Evolutionary conservation across 2,329 filamentous ascomycete genomes (phyloP).

Genomic region (Alternaria sp.): DNA sequence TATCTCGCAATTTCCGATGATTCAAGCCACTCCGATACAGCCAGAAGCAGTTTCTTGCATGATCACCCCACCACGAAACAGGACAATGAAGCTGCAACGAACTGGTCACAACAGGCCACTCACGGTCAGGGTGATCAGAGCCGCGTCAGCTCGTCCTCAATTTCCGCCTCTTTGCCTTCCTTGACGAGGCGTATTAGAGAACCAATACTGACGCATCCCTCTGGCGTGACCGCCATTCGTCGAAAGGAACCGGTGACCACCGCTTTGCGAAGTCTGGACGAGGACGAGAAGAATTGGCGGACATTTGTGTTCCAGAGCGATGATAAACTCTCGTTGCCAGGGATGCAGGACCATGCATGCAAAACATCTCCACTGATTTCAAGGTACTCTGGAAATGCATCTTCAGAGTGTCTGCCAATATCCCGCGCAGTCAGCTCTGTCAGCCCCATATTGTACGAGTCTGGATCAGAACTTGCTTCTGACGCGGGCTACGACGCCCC

Average conservation of each 20-base stretch:
- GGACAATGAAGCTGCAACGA: slow-evolving; percentile 22
- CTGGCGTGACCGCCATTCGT: neutral
- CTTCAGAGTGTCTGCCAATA: slow-evolving; percentile 24
- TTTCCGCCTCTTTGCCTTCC: slow-evolving; percentile 40
- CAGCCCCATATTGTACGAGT: slow-evolving; percentile 32
- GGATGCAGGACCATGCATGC: slow-evolving; percentile 5
- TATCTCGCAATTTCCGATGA: slow-evolving; percentile 32
- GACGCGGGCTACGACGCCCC: slow-evolving; percentile 37
- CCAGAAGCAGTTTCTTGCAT: slow-evolving; percentile 27
- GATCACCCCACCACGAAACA: slow-evolving; percentile 19
- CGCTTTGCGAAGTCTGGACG: slow-evolving; percentile 11
- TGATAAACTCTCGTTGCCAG: slow-evolving; percentile 13
- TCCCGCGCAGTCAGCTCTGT: slow-evolving; percentile 31
- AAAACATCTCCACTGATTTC: slow-evolving; percentile 5
- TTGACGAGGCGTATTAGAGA: slow-evolving; percentile 18
- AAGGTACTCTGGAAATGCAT: slow-evolving; percentile 17
- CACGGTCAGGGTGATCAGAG: slow-evolving; percentile 33
- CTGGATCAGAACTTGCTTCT: slow-evolving; percentile 21
- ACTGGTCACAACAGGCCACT: slow-evolving; percentile 41
- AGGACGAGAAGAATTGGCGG: slow-evolving; percentile 45
- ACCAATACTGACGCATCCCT: neutral
- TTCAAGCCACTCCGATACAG: slow-evolving; percentile 31
- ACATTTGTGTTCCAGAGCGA: slow-evolving; percentile 43
- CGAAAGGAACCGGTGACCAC: neutral
- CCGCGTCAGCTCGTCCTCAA: slow-evolving; percentile 22